Evolutionary conservation across 2,329 filamentous ascomycete genomes (phyloP), one percentile per base, ranked within the genome.

Genomic region (Arthrinium phaeospermum): DNA sequence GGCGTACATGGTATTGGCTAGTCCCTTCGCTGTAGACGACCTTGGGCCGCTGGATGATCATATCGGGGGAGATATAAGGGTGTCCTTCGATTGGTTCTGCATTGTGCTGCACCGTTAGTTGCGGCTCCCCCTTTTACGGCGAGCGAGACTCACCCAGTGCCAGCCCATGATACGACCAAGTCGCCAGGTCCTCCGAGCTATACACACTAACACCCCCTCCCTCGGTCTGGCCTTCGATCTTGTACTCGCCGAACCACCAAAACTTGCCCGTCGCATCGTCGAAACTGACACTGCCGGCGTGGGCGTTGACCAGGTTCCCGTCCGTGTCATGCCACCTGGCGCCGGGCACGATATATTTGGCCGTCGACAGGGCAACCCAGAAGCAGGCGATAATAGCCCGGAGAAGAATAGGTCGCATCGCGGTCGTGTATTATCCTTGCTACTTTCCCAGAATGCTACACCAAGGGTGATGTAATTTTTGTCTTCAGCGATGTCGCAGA

Each of bases 181-280:
- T 91, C 2, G 86, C 87, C 1, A 91, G 81, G 74, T 91, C 89
- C 27, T 87, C 83, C 0, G 89, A 91, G 77, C 88, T 91, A 77
- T 90, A 90, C 0, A 90, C 90, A 0, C 87, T 87, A 0, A 91
- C 81, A 24, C 90, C 90, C 0, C 88, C 90, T 13, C 90, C 90
- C 76, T 91, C 90, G 10, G 83, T 84, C 73, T 89, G 87, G 0
- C 85, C 88, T 75, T 91, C 79, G 14, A 85, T 80, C 80, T 91
- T 91, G 80, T 90, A 88, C 77, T 91, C 90, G 47, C 90, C 90
- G 71, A 91, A 91, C 84, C 86, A 87, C 80, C 86, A 91, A 78
- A 90, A 91, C 73, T 84, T 88, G 22, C 86, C 86, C 0, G 84
- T 85, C 6, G 85, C 83, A 51, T 86, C 79, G 53, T 91, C 88